These are phyloP conservation scores for Grigorovia humatica DNA, from an alignment of 805 yeast species.

Conservation along the genomic window DNA sequence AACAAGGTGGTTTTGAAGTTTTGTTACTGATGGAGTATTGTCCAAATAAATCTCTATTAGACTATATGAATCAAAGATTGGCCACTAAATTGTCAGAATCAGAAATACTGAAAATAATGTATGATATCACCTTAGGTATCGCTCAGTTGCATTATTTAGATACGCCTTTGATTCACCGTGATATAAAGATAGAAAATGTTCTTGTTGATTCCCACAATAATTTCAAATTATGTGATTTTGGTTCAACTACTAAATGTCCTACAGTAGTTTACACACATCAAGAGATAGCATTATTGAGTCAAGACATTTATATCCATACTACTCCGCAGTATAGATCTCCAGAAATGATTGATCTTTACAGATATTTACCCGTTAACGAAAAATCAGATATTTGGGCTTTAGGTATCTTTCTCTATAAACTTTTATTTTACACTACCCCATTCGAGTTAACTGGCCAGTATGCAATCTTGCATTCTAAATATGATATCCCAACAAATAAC, in stretches of 20 bases:
- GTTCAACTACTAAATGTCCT: slow-evolving; percentile 52
- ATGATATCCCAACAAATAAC: slow-evolving; percentile 65
- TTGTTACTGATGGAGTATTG: slow-evolving; percentile 88
- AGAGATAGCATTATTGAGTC: slow-evolving; percentile 63
- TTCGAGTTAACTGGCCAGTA: slow-evolving; percentile 77
- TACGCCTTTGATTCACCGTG: slow-evolving; percentile 76
- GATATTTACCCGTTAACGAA: slow-evolving; percentile 79
- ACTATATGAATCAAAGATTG: slow-evolving; percentile 80
- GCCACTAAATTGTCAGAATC: slow-evolving; percentile 65
- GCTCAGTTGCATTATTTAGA: slow-evolving; percentile 70
- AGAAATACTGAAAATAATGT: slow-evolving; percentile 76
- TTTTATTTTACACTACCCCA: slow-evolving; percentile 90
- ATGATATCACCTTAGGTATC: slow-evolving; percentile 69
- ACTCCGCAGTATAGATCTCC: slow-evolving; percentile 95
- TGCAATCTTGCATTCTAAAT: slow-evolving; percentile 77
- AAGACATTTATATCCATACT: slow-evolving; percentile 81
- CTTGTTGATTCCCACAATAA: slow-evolving; percentile 57
- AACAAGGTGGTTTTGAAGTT: slow-evolving; percentile 61
- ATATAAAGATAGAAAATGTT: slow-evolving; percentile 90
- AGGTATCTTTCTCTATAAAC: slow-evolving; percentile 82
- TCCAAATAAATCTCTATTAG: slow-evolving; percentile 75
- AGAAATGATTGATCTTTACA: slow-evolving; percentile 85
- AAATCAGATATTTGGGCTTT: slow-evolving; percentile 95
- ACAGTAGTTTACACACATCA: slow-evolving; percentile 64
- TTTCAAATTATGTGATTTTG: slow-evolving; percentile 88